Percentiles rank a stretch among this genome's conserved stretches.
These are phyloP conservation scores for Cymbopogon flexuosus DNA, from an alignment of 202 grass and related monocot species.

Conservation along the genomic window DNA sequence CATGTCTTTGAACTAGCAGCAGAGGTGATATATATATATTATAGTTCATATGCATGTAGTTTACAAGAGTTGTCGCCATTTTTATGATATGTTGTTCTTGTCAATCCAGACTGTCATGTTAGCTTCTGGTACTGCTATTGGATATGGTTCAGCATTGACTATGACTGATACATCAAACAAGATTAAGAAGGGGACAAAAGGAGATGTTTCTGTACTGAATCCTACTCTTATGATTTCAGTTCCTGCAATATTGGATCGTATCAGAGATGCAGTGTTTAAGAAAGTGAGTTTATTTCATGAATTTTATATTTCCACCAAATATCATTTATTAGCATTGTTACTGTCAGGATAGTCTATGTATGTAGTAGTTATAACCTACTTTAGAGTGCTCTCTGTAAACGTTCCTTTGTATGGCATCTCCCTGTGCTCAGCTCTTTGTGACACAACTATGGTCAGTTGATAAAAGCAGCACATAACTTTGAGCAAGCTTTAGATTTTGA, in stretches of 20 bases:
- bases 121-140: slow-evolving; percentile 65
- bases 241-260: slow-evolving; percentile 77
- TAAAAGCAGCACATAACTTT: too few species aligned
- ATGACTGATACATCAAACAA: slow-evolving; percentile 86
- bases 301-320: background rate
- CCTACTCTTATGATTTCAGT: slow-evolving; percentile 82
- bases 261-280: slow-evolving; percentile 74
- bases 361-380: background rate
- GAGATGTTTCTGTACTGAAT: slow-evolving; percentile 77
- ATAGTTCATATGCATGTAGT: background rate
- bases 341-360: background rate
- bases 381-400: background rate
- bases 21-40: slow-evolving; percentile 44
- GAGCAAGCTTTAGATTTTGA: background rate
- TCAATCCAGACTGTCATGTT: slow-evolving; percentile 70
- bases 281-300: slow-evolving; percentile 51
- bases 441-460: background rate
- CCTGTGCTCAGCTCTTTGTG: background rate
- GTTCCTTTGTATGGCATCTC: background rate
- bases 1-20: slow-evolving; percentile 87
- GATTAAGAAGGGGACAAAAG: slow-evolving; percentile 82
- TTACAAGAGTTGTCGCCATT: background rate
- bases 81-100: slow-evolving; percentile 2
- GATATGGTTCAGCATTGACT: slow-evolving; percentile 68
- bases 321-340: background rate